These are phyloP conservation scores for Mortierella sp. DNA, from an alignment of 371 early-diverging fungal species.

Conservation along the genomic window DNA sequence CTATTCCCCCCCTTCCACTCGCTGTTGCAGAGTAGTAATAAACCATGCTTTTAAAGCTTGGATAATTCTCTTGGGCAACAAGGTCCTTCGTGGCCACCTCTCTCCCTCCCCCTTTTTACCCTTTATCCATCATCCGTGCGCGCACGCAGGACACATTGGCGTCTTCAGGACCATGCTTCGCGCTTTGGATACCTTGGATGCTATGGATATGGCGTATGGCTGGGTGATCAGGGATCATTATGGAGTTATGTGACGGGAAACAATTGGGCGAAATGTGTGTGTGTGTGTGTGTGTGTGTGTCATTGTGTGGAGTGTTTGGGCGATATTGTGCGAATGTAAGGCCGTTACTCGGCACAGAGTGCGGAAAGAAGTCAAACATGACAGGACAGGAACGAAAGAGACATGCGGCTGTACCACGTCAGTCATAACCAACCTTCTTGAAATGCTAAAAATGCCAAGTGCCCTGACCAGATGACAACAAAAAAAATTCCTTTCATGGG, in stretches of 20 bases:
- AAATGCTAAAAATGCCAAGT: no score
- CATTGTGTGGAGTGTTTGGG: no score
- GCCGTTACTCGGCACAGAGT: no score
- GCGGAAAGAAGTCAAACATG: no score
- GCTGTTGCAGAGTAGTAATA: constrained; percentile 55
- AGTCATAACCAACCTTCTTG: no score
- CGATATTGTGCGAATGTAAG: no score
- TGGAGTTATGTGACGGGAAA: not conserved
- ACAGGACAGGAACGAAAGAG: no score
- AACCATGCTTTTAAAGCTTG: constrained; percentile 53
- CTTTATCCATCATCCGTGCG: not conserved
- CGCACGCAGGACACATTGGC: not conserved
- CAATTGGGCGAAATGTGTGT: not conserved
- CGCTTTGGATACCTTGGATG: not conserved
- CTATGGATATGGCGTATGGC: no score
- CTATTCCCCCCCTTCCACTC: constrained; percentile 18
- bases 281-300: not conserved
- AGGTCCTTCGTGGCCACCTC: constrained; percentile 33
- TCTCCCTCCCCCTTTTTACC: not conserved
- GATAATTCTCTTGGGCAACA: constrained; percentile 57
- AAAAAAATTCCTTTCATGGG: no score
- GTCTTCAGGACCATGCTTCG: not conserved
- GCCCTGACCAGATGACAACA: no score
- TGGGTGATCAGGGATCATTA: not conserved
- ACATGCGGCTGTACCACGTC: no score